Base-by-base conservation (phyloP, 768 basidiomycete genomes). In the Boletus tomentosulus region DNA sequence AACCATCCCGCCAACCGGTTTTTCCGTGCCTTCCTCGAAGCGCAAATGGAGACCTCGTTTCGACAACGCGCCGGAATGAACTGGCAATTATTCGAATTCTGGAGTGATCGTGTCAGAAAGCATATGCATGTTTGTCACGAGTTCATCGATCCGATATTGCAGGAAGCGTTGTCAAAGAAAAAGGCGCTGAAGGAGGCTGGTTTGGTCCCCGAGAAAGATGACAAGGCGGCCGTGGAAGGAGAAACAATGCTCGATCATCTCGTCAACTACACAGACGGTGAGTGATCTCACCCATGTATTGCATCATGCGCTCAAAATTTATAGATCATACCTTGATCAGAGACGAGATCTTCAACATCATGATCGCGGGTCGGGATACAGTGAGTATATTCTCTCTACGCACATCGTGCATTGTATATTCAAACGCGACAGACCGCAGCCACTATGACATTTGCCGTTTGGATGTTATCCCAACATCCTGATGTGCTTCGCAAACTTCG, bases 131-230 rank as follows among this genome's bases (percentile, higher is more conserved):
- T 79, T 12, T 74, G 85, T 11, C 71, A 78, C 43, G 71, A 62
- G 15, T 83, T 81, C 61, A 71, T 84, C 37, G 74, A 81, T 39
- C 81, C 80, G 1, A 78, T 86, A 49, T 46, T 85, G 56, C 55
- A 66, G 41, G n/a, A n/a, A n/a, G n/a, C n/a, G n/a, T n/a, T n/a
- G n/a, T n/a, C n/a, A n/a, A n/a, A n/a, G n/a, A n/a, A 44, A 15
- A 44, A 44, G 27, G 43, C 25, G 24, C 25, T 28, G 25, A 44
- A 44, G n/a, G 43, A 27, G 7, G 27, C 43, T 44, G 24, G 43
- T 28, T 44, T 28, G 27, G 8, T 44, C 6, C 25, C 43, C 4
- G 43, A 28, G 24, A 28, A 43, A 25, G 25, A 73, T 3, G 28
- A 51, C 16, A 58, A 46, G 28, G 57, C 53, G 13, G 56, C 44